Conservation (phyloP, 1,284 basidiomycete genomes). For the Ustilago trichophora region DNA sequence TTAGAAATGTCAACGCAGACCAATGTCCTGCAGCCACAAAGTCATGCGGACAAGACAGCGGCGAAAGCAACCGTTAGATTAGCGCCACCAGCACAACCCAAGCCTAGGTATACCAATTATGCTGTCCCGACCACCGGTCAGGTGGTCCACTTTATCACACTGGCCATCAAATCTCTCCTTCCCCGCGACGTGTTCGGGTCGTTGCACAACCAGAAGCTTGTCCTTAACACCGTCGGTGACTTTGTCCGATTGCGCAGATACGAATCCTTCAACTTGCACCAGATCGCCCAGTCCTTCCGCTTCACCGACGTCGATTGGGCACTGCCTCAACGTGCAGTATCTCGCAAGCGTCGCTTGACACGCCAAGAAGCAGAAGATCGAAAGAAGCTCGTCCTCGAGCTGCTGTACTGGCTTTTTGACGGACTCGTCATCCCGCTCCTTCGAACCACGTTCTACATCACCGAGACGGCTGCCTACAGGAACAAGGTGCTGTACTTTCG, state of each 20-base stretch:
- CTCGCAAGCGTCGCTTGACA: slow-evolving; percentile 66
- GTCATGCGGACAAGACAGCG: background rate
- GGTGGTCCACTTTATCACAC: slow-evolving; percentile 67
- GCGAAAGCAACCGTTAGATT: slow-evolving; percentile 6
- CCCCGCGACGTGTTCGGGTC: slow-evolving; percentile 83
- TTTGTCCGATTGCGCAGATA: slow-evolving; percentile 80
- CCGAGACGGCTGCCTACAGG: slow-evolving; percentile 87
- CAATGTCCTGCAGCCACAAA: slow-evolving; percentile 1
- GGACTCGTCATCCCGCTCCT: slow-evolving; percentile 82
- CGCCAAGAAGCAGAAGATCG: slow-evolving; percentile 78
- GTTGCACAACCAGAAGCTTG: slow-evolving; percentile 74
- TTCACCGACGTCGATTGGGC: slow-evolving; percentile 85
- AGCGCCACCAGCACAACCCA: slow-evolving; percentile 61
- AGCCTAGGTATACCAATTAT: slow-evolving; percentile 82
- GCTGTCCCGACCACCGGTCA: slow-evolving; percentile 73
- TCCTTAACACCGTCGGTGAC: slow-evolving; percentile 74
- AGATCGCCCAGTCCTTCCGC: slow-evolving; percentile 79
- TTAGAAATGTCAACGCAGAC: background rate
- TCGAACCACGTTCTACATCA: slow-evolving; percentile 91
- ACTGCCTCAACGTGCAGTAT: slow-evolving; percentile 66
- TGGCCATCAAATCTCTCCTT: slow-evolving; percentile 77
- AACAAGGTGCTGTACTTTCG: slow-evolving; percentile 90
- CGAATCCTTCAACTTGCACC: slow-evolving; percentile 84
- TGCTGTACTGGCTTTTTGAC: slow-evolving; percentile 92
- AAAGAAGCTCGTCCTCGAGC: slow-evolving; percentile 80